These are phyloP conservation scores for Irpex lacteus DNA, from an alignment of 1,284 basidiomycete genomes.

Conservation along the genomic window DNA sequence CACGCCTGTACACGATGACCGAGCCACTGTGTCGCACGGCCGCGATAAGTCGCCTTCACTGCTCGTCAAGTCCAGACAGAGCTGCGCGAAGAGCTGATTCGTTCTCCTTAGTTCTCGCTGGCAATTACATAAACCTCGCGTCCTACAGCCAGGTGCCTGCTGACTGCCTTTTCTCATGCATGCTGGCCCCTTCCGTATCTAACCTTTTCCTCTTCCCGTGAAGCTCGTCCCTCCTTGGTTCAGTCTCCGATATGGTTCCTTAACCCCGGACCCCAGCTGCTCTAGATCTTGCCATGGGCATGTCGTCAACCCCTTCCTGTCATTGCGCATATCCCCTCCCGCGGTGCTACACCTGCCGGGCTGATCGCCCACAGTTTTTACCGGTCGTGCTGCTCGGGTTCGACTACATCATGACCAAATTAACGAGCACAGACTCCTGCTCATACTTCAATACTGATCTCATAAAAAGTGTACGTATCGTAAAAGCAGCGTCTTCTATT, in stretches of 20 bases:
- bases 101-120: conserved; percentile 10
- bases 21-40: background rate
- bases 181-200: conserved; percentile 12
- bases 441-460: conserved; percentile 4
- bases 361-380: conserved; percentile 12
- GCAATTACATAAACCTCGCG: conserved; percentile 6
- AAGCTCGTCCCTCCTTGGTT: conserved; percentile 10
- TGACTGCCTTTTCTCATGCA: conserved; percentile 12
- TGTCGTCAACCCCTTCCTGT: conserved; percentile 6
- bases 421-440: conserved; percentile 4
- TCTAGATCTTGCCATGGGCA: conserved; percentile 11
- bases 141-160: conserved; percentile 8
- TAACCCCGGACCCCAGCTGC: conserved; percentile 6
- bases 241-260: conserved; percentile 6
- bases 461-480: background rate
- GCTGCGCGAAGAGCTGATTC: conserved; percentile 4
- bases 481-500: conserved; percentile 7
- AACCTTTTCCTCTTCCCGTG: conserved; percentile 14
- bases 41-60: background rate
- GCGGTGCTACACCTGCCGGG: conserved; percentile 12
- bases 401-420: conserved; percentile 4
- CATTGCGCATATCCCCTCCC: conserved; percentile 3
- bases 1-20: background rate
- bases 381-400: conserved; percentile 12
- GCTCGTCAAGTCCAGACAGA: background rate